These are phyloP conservation scores for Immersiella caudata DNA, from an alignment of 495 filamentous ascomycete species.

Conservation along the genomic window DNA sequence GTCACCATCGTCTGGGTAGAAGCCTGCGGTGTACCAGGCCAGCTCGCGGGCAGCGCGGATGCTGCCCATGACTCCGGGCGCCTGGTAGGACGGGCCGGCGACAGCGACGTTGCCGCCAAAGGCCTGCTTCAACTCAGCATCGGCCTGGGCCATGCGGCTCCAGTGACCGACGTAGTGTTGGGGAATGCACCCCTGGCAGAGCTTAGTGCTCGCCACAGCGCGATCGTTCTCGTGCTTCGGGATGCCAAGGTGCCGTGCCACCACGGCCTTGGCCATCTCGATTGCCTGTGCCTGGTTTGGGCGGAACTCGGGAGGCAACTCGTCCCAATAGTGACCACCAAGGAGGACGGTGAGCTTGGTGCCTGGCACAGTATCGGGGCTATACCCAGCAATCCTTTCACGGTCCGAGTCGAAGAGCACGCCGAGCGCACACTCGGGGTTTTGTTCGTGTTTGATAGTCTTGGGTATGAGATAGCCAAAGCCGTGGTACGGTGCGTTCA, in stretches of 20 bases:
- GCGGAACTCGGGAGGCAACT: constrained; percentile 47
- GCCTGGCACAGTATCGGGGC: constrained; percentile 48
- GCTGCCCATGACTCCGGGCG: constrained; percentile 42
- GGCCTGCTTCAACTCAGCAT: constrained; percentile 53
- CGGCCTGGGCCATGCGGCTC: constrained; percentile 60
- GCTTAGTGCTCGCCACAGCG: constrained; percentile 54
- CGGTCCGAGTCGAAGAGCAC: constrained; percentile 88
- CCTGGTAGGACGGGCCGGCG: constrained; percentile 75
- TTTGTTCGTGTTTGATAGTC: constrained; percentile 67
- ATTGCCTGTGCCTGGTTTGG: constrained; percentile 66
- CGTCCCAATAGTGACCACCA: constrained; percentile 91
- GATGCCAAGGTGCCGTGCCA: constrained; percentile 76
- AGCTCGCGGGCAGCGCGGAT: constrained; percentile 47
- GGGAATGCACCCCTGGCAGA: constrained; percentile 82
- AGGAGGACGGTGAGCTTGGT: constrained; percentile 96
- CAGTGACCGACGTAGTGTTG: constrained; percentile 84
- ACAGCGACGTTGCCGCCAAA: constrained; percentile 71
- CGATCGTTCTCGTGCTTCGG: constrained; percentile 49
- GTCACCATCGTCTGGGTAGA: background rate
- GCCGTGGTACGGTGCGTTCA: constrained; percentile 64
- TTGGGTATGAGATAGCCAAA: constrained; percentile 90
- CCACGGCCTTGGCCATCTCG: constrained; percentile 65
- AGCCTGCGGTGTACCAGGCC: constrained; percentile 32
- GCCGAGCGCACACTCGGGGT: constrained; percentile 83
- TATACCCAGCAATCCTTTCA: constrained; percentile 33